phyloP scores from a whole-genome alignment of 208 protist genomes.

The Leishmania martiniquensis region DNA sequence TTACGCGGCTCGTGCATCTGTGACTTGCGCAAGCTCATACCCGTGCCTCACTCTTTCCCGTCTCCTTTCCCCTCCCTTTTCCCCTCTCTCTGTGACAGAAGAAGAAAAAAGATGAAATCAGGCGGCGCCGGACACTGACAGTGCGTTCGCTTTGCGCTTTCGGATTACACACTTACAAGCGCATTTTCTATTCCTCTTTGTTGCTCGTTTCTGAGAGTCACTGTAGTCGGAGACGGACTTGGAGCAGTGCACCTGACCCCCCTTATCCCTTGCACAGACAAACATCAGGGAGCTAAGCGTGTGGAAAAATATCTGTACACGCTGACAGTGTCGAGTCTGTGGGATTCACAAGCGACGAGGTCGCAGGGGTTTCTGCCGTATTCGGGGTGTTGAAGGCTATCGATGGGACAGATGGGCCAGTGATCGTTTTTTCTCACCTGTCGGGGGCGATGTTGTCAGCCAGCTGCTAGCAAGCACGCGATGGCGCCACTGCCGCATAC shows the following conservation, averaged over 20 bases:
- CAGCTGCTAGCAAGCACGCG: constrained; percentile 2
- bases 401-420: constrained; percentile 2
- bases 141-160: background rate
- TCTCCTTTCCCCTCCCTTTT: background rate
- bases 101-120: background rate
- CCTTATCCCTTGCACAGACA: too few relatives aligned
- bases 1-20: background rate
- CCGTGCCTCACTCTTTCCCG: background rate
- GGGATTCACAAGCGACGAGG: constrained; percentile 2
- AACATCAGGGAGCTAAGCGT: background rate
- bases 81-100: too few relatives aligned
- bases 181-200: background rate
- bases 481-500: background rate
- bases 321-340: constrained; percentile 7
- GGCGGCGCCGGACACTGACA: background rate
- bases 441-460: constrained; percentile 1
- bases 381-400: constrained; percentile 13
- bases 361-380: background rate
- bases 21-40: background rate
- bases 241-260: background rate
- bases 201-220: background rate
- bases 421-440: constrained; percentile 11
- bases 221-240: background rate
- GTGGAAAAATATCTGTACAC: background rate
- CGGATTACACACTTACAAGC: background rate